Evolutionary conservation across 1,139 yeast species (phyloP), one percentile per base, ranked within the genome.

Genomic region (Pichia sp.): DNA sequence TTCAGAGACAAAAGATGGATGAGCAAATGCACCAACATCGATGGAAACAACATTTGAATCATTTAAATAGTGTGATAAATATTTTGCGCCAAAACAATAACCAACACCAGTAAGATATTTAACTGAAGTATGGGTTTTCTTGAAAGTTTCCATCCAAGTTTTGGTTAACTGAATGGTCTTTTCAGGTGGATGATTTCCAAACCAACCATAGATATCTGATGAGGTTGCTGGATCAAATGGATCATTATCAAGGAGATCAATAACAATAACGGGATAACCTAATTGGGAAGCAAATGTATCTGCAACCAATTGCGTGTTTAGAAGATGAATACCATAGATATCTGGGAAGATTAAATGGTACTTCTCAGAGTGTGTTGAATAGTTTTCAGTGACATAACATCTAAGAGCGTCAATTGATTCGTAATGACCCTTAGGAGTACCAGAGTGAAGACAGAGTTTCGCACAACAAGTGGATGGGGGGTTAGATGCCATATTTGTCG

Each of bases 81-180:
- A 80, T 64, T 81, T 83, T 45, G 89, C 96, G 59, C 96, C 96
- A 58, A 73, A 88, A 69, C 96, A 89, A 72, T 86, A 82, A 20
- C 96, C 96, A 47, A 84, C 68, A 20, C 79, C 79, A 45, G 74
- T 81, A 26, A 83, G 53, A 56, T 73, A 79, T 48, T 73, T 68
- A n/a, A 36, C 23, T 12, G 86, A 83, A 6, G 68, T 63, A 46
- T 67, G 63, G 47, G 74, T 77, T 32, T 61, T 57, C 52, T 70
- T 73, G 52, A 59, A 51, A 3, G 62, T 59, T 1, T 59, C 55
- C 53, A 84, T 60, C 57, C 73, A 83, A 7, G 63, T 65, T 42
- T 73, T 72, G 27, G 72, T 68, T 30, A 74, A 58, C 11, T 69
- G 67, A 22, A 62, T 55, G 13, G 82, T 76, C 26, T 65, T 60